Conservation (phyloP, 192 early-diverging fungal genomes). For the Helicostylum pulchrum region DNA sequence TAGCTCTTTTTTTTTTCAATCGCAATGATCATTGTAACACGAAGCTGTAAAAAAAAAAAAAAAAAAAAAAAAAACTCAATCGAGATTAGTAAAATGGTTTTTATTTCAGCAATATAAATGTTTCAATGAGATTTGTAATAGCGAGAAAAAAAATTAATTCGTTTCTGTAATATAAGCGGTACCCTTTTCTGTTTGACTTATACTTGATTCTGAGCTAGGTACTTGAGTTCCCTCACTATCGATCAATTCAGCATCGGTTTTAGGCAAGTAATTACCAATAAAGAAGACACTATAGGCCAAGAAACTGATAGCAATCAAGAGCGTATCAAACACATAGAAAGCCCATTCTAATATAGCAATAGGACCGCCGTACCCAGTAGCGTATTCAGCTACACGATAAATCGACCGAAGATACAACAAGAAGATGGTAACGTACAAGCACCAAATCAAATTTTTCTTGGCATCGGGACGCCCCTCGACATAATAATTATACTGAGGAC, state of each 20-base stretch:
- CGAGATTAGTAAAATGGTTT: too few species aligned
- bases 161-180: too few species aligned
- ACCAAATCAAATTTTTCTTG: background rate
- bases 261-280: constrained; percentile 2
- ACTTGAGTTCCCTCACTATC: too few species aligned
- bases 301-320: background rate
- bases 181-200: too few species aligned
- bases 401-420: constrained; percentile 9
- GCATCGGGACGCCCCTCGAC: background rate
- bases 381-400: constrained; percentile 12
- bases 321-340: constrained; percentile 7
- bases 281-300: background rate
- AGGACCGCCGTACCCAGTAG: background rate
- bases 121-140: too few species aligned
- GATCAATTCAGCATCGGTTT: background rate
- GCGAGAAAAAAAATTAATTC: too few species aligned
- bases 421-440: constrained; percentile 1
- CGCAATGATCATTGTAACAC: too few species aligned
- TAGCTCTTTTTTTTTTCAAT: too few species aligned
- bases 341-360: constrained; percentile 5
- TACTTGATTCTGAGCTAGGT: too few species aligned
- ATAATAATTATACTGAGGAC: background rate
- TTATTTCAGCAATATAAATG: too few species aligned
- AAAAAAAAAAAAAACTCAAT: too few species aligned
- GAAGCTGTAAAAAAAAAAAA: too few species aligned